Evolutionary conservation across 768 basidiomycete genomes (phyloP).

Genomic region (Boletus subcaerulescens): DNA sequence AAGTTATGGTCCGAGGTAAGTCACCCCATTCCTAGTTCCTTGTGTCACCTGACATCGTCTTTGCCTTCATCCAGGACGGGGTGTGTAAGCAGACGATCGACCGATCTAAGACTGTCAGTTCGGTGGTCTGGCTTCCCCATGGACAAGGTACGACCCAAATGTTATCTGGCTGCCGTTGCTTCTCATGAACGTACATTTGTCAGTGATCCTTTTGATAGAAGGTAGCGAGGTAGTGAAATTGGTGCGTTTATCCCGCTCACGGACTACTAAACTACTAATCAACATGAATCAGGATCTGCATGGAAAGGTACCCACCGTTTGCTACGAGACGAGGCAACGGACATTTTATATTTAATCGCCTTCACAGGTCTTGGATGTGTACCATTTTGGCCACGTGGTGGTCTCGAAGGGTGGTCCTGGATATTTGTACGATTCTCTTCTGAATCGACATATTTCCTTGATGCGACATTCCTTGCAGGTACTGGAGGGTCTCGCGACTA

Average conservation of each 20-base stretch:
- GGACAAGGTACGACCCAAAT: slow-evolving; percentile 37
- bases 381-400: slow-evolving; percentile 40
- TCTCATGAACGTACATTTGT: not conserved
- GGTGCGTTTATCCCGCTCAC: slow-evolving; percentile 24
- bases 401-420: slow-evolving; percentile 5
- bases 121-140: slow-evolving; percentile 48
- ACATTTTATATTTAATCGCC: not conserved
- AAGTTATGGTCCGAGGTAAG: slow-evolving; percentile 52
- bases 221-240: slow-evolving; percentile 43
- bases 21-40: not conserved
- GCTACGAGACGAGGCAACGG: no score
- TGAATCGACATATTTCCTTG: no score
- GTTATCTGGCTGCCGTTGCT: not conserved
- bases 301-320: slow-evolving; percentile 34
- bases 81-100: slow-evolving; percentile 50
- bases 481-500: slow-evolving; percentile 1
- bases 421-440: not conserved
- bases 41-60: not conserved
- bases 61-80: slow-evolving; percentile 37
- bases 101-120: slow-evolving; percentile 41
- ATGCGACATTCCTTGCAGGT: not conserved
- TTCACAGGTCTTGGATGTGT: slow-evolving; percentile 37
- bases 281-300: slow-evolving; percentile 34
- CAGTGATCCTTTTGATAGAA: slow-evolving; percentile 52
- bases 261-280: not conserved